Percentiles rank a stretch among this genome's conserved stretches.
Evolutionary conservation across 1,139 yeast species (phyloP).

Genomic region (Blastobotrys proliferans): DNA sequence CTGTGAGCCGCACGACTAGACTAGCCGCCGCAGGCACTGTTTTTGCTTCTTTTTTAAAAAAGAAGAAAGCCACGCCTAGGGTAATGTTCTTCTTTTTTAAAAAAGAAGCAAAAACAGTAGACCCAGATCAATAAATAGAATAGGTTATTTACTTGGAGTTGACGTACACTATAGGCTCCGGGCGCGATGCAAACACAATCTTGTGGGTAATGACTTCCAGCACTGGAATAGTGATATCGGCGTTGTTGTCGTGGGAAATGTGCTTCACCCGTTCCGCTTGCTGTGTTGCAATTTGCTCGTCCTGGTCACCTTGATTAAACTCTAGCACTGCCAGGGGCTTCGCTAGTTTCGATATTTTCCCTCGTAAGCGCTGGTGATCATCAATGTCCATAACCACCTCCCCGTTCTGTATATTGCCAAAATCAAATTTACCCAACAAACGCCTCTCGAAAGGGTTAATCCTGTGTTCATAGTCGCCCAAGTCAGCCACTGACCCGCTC

Average conservation of each 20-base stretch:
- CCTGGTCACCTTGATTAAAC: constrained; percentile 14
- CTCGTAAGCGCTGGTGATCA: constrained; percentile 34
- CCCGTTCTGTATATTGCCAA: constrained; percentile 23
- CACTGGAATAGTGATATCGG: constrained; percentile 25
- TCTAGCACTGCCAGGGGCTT: constrained; percentile 35
- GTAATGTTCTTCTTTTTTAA: no score
- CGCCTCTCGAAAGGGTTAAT: constrained; percentile 10
- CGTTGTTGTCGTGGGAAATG: constrained; percentile 12
- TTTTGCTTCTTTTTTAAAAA: no score
- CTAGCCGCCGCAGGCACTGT: no score
- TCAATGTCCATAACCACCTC: constrained; percentile 33
- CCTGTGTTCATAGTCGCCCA: constrained; percentile 14
- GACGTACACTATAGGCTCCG: constrained; percentile 31
- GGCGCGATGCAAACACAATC: constrained; percentile 33
- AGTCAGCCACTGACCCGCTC: constrained; percentile 19
- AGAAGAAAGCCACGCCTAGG: no score
- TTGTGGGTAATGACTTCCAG: constrained; percentile 33
- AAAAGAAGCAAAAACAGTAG: no score
- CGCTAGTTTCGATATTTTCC: constrained; percentile 32
- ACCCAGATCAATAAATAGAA: no score
- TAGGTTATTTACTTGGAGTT: no score
- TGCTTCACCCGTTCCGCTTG: constrained; percentile 8
- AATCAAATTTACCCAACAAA: constrained; percentile 25
- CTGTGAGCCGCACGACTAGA: no score
- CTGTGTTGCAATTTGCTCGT: neutral